phyloP scores from a whole-genome alignment of 768 basidiomycete species.

The Lactarius vividus region DNA sequence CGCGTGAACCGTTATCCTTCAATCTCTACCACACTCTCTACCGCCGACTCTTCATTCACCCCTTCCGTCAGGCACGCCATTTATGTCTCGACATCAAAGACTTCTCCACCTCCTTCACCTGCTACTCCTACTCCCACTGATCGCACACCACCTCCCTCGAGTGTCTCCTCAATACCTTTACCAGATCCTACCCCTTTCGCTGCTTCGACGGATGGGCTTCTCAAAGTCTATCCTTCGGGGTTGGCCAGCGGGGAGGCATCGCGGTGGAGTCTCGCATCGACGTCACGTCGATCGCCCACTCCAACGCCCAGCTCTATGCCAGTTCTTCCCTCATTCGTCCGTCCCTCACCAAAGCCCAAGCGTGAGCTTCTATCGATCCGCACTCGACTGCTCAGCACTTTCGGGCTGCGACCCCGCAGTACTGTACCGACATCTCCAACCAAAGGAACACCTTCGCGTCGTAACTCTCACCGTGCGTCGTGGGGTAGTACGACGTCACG shows the following conservation, averaged over 20 bases:
- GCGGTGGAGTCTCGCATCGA: conserved; percentile 28
- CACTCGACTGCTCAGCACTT: conserved; percentile 26
- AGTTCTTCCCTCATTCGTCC: conserved; percentile 10
- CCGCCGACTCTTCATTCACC: conserved; percentile 12
- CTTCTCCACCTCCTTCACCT: conserved; percentile 19
- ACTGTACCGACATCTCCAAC: conserved; percentile 19
- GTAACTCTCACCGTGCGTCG: conserved; percentile 15
- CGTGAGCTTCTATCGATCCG: conserved; percentile 23
- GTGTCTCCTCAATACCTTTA: background rate
- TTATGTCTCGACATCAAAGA: conserved; percentile 15
- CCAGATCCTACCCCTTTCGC: conserved; percentile 1
- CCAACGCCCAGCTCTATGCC: conserved; percentile 24
- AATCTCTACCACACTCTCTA: conserved; percentile 28
- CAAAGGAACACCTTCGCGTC: background rate
- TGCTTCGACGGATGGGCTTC: conserved; percentile 13
- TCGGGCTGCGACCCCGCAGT: conserved; percentile 22
- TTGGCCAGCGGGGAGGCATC: conserved; percentile 15
- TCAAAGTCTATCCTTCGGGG: conserved; percentile 25
- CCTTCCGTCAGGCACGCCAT: conserved; percentile 21
- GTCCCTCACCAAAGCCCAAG: conserved; percentile 7
- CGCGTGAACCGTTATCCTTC: conserved; percentile 27
- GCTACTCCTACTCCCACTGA: conserved; percentile 21
- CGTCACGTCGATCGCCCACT: conserved; percentile 19
- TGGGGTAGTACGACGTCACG: conserved; percentile 23
- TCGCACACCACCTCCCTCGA: background rate